Evolutionary conservation across 345 rosid species (phyloP).

Genomic region (Crucihimalaya himalaica): DNA sequence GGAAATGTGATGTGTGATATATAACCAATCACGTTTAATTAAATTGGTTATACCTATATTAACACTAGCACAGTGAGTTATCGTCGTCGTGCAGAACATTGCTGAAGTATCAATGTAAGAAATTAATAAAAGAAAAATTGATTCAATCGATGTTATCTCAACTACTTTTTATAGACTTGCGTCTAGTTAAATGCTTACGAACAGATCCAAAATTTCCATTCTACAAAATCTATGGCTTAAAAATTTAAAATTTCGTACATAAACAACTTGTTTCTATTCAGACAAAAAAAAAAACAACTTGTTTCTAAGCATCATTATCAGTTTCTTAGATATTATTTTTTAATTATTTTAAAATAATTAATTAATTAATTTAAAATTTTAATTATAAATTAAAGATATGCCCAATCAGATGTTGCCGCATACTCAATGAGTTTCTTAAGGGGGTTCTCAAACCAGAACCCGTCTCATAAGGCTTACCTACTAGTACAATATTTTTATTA

Average conservation of each 20-base stretch:
- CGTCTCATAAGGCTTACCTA: too few relatives aligned
- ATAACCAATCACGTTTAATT: constrained; percentile 20
- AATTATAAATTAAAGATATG: too few relatives aligned
- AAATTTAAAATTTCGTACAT: not conserved
- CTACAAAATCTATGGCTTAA: not conserved
- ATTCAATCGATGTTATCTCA: constrained; percentile 6
- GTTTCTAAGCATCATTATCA: too few relatives aligned
- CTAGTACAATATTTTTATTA: too few relatives aligned
- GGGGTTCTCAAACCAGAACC: too few relatives aligned
- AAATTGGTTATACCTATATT: not conserved
- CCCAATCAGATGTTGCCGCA: too few relatives aligned
- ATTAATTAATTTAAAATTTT: too few relatives aligned
- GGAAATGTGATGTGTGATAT: constrained; percentile 31
- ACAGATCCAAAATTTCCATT: not conserved
- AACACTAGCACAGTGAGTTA: not conserved
- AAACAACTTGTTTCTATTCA: not conserved
- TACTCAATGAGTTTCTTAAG: too few relatives aligned
- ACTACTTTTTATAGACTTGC: not conserved
- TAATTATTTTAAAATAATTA: too few relatives aligned
- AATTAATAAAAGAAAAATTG: not conserved
- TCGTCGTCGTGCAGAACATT: constrained; percentile 6
- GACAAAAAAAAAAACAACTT: too few relatives aligned
- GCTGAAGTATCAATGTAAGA: not conserved
- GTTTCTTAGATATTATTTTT: too few relatives aligned
- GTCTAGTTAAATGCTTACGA: not conserved